A percentile compares a stretch with the other conserved stretches of the same genome.
These are phyloP conservation scores for Cornus kousa DNA, from an alignment of 148 eudicot genomes.

Conservation along the genomic window DNA sequence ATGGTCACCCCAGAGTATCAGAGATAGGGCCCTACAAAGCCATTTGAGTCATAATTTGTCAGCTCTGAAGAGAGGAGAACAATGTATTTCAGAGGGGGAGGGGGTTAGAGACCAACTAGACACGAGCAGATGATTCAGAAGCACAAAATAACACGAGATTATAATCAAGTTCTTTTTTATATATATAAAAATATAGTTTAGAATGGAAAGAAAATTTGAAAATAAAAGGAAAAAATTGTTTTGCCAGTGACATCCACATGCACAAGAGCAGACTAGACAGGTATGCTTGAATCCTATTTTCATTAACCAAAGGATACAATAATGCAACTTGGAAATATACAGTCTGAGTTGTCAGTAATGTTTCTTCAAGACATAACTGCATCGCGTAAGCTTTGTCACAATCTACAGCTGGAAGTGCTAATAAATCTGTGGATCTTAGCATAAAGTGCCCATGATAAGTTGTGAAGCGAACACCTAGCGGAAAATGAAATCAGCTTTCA, in stretches of 20 bases:
- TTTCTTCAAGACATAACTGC: conserved; percentile 90
- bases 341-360: conserved; percentile 64
- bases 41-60: too few species aligned
- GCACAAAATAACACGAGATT: not conserved
- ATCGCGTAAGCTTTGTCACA: conserved; percentile 94
- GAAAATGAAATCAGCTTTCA: conserved; percentile 8
- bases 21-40: too few species aligned
- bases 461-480: conserved; percentile 78
- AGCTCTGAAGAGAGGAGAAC: not conserved
- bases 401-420: conserved; percentile 98
- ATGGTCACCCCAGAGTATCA: too few species aligned
- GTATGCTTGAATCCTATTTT: not conserved
- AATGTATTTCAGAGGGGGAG: not conserved
- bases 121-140: not conserved
- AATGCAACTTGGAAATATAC: conserved; percentile 97
- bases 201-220: not conserved
- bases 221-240: not conserved
- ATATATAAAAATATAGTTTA: not conserved
- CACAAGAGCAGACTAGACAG: too few species aligned
- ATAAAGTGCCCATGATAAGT: conserved; percentile 98
- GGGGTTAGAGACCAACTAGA: not conserved
- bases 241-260: not conserved
- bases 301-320: conserved; percentile 68
- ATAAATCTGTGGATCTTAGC: conserved; percentile 92
- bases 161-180: not conserved